phyloP scores from a whole-genome alignment of 805 yeast species.

The Trichomonascus vanleenenianus region DNA sequence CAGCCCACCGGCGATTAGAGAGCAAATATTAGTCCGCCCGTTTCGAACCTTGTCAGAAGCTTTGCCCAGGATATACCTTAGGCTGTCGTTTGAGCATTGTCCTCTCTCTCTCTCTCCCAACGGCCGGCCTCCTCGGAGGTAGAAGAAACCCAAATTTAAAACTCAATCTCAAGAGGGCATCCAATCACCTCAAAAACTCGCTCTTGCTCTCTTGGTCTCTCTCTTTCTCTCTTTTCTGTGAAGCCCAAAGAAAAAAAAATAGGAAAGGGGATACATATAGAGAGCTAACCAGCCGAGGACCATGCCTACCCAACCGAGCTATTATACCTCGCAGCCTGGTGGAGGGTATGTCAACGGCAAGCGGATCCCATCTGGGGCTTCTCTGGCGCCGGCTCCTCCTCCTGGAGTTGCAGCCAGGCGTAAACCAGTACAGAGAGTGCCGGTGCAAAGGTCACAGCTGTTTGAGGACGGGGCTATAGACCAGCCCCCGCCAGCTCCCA shows the following conservation, averaged over 20 bases:
- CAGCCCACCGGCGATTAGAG: too few relatives aligned
- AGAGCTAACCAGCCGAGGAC: background rate
- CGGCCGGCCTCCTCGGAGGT: background rate
- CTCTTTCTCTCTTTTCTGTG: too few relatives aligned
- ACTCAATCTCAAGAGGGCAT: background rate
- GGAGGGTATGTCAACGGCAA: constrained; percentile 12
- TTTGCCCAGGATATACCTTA: too few relatives aligned
- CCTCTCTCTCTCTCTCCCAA: too few relatives aligned
- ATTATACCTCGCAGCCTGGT: too few relatives aligned
- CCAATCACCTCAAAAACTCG: too few relatives aligned
- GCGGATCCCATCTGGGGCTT: constrained; percentile 8
- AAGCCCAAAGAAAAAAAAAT: too few relatives aligned
- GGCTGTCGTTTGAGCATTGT: too few relatives aligned
- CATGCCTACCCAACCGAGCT: background rate
- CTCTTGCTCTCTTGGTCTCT: too few relatives aligned
- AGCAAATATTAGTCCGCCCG: too few relatives aligned
- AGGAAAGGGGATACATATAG: constrained; percentile 1
- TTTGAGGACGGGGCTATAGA: background rate
- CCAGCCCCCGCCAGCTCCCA: background rate
- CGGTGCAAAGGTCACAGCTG: constrained; percentile 6
- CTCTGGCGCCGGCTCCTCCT: constrained; percentile 10
- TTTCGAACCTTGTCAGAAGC: too few relatives aligned
- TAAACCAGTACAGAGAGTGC: constrained; percentile 14
- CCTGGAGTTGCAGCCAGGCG: constrained; percentile 11
- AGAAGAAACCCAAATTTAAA: background rate